Percentiles rank a stretch among this genome's conserved stretches.
phyloP scores from a whole-genome alignment of 768 basidiomycete species.

The Boletus reticulatus region DNA sequence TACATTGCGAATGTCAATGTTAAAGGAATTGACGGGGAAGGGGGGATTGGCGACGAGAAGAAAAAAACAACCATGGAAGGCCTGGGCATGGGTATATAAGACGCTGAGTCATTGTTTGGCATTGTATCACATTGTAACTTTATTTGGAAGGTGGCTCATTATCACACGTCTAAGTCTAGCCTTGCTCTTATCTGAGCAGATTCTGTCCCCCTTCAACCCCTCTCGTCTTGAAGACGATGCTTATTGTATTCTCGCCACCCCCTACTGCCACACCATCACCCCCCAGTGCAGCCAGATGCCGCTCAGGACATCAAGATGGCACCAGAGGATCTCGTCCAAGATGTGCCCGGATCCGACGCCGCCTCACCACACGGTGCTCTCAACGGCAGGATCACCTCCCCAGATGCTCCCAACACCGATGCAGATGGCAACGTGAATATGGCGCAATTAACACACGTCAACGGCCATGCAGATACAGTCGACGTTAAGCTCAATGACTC shows the following conservation, averaged over 20 bases:
- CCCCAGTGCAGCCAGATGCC: conserved; percentile 41
- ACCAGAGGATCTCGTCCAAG: conserved; percentile 18
- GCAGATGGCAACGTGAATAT: conserved; percentile 32
- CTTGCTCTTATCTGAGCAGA: conserved; percentile 36
- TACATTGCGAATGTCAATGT: no score
- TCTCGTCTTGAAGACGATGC: no score
- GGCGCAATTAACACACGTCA: conserved; percentile 22
- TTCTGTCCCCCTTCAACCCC: conserved; percentile 43
- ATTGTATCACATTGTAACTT: no score
- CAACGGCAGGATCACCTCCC: conserved; percentile 33
- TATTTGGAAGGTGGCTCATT: no score
- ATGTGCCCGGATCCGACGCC: conserved; percentile 8
- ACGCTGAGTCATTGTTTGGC: no score
- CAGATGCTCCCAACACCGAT: conserved; percentile 22
- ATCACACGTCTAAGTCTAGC: no score
- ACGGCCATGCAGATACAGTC: conserved; percentile 20
- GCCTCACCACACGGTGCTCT: conserved; percentile 14
- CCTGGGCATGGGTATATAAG: no score
- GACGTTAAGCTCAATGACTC: conserved; percentile 26
- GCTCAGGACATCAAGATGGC: conserved; percentile 58
- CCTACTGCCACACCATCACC: conserved; percentile 47
- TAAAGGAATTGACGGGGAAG: no score
- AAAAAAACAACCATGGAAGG: no score
- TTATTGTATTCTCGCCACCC: no score
- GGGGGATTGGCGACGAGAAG: no score